These are phyloP conservation scores for Phaffomyces thermotolerans DNA, from an alignment of 805 yeast species.

Conservation along the genomic window DNA sequence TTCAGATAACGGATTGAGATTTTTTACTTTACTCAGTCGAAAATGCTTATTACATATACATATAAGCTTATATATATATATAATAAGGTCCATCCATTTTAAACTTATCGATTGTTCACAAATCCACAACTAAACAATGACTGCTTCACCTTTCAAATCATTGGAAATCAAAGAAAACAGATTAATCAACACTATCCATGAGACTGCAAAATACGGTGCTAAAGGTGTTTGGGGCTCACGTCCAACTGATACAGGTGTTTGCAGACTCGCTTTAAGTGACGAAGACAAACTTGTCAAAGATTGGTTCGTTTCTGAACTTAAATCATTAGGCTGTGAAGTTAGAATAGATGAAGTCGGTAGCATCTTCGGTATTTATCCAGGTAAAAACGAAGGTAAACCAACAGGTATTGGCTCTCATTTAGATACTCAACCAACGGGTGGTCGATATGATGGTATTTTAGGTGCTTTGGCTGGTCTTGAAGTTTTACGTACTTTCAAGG, in stretches of 20 bases:
- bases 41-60: no score
- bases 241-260: constrained; percentile 56
- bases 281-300: constrained; percentile 58
- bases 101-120: no score
- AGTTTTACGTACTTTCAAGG: constrained; percentile 57
- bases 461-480: constrained; percentile 67
- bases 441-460: constrained; percentile 65
- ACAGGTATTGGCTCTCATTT: constrained; percentile 68
- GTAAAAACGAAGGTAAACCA: constrained; percentile 42
- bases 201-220: constrained; percentile 57
- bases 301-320: constrained; percentile 53
- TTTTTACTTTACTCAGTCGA: no score
- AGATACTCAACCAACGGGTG: constrained; percentile 76
- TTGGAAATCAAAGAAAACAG: constrained; percentile 32
- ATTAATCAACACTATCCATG: constrained; percentile 51
- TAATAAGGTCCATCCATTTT: neutral
- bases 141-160: constrained; percentile 3
- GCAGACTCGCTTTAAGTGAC: constrained; percentile 56
- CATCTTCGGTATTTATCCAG: constrained; percentile 60
- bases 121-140: constrained; percentile 1
- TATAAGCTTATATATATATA: no score
- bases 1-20: no score
- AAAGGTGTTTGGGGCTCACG: constrained; percentile 50
- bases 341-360: constrained; percentile 61
- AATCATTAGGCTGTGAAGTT: constrained; percentile 47